phyloP scores from a whole-genome alignment of 805 yeast species.

The Zygosaccharomyces lentus region DNA sequence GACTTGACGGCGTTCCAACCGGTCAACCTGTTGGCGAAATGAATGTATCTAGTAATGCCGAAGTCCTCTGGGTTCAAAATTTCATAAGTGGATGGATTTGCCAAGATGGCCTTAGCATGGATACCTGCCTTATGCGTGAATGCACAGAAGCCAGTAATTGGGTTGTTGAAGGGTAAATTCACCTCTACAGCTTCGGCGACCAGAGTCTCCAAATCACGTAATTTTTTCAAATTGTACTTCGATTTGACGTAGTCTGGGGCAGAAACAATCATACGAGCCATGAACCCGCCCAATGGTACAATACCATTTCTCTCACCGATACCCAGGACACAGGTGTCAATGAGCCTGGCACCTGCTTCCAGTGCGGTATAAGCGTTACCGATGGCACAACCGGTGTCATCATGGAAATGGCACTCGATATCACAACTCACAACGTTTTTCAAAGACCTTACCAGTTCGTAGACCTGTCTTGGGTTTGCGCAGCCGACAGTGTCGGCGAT shows the following conservation, averaged over 20 bases:
- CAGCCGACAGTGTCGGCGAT: constrained; percentile 99
- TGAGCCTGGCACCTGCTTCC: constrained; percentile 94
- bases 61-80: constrained; percentile 91
- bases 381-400: constrained; percentile 98
- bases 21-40: constrained; percentile 94
- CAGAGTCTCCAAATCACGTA: constrained; percentile 90
- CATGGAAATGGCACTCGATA: constrained; percentile 97
- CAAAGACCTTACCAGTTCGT: constrained; percentile 90
- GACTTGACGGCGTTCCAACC: constrained; percentile 99
- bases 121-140: constrained; percentile 99
- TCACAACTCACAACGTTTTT: constrained; percentile 93
- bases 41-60: constrained; percentile 93
- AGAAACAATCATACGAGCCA: constrained; percentile 99
- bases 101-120: constrained; percentile 97
- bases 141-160: constrained; percentile 98
- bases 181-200: constrained; percentile 98
- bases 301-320: constrained; percentile 99
- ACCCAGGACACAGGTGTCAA: constrained; percentile 95
- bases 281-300: constrained; percentile 93
- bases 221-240: constrained; percentile 91
- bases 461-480: constrained; percentile 98
- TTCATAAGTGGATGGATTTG: constrained; percentile 97
- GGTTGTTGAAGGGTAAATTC: constrained; percentile 96
- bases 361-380: constrained; percentile 97
- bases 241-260: constrained; percentile 92